Evolutionary conservation across 257 asterid species (phyloP).

Genomic region (Misopates orontium): DNA sequence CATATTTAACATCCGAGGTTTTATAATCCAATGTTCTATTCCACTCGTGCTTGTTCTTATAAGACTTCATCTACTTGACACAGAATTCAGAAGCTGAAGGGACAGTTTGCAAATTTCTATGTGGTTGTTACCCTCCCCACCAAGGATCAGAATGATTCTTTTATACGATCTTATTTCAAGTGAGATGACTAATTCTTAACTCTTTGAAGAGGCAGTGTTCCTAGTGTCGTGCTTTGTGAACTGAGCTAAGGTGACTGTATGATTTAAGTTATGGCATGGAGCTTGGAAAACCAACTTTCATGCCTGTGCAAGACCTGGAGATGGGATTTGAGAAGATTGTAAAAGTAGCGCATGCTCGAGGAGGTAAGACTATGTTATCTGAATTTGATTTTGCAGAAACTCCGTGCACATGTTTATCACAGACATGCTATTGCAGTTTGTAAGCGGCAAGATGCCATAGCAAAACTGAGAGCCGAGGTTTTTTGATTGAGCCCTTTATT

Average conservation of each 20-base stretch:
- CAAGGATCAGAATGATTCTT: constrained; percentile 69
- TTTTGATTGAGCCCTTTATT: constrained; percentile 25
- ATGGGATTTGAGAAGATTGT: constrained; percentile 96
- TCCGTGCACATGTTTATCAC: constrained; percentile 12
- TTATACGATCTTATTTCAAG: constrained; percentile 76
- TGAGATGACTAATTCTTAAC: constrained; percentile 39
- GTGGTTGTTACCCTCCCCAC: constrained; percentile 86
- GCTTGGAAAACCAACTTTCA: constrained; percentile 81
- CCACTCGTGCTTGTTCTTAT: constrained; percentile 5
- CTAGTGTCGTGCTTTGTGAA: constrained; percentile 9
- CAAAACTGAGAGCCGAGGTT: constrained; percentile 79
- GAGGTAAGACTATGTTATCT: constrained; percentile 54
- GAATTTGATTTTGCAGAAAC: constrained; percentile 7
- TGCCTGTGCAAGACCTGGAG: constrained; percentile 78
- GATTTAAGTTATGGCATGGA: constrained; percentile 66
- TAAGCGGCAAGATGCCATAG: constrained; percentile 69
- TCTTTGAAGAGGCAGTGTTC: constrained; percentile 15
- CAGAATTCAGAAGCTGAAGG: constrained; percentile 76
- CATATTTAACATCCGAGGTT: constrained; percentile 8
- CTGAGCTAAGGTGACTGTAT: constrained; percentile 28
- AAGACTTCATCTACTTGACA: constrained; percentile 24
- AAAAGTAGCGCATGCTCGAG: constrained; percentile 85
- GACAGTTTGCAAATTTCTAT: constrained; percentile 81
- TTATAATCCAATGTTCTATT: background rate
- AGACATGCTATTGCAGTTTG: constrained; percentile 56